Conservation (phyloP, 352 stramenopile genomes). For the Phytophthora sojae region DNA sequence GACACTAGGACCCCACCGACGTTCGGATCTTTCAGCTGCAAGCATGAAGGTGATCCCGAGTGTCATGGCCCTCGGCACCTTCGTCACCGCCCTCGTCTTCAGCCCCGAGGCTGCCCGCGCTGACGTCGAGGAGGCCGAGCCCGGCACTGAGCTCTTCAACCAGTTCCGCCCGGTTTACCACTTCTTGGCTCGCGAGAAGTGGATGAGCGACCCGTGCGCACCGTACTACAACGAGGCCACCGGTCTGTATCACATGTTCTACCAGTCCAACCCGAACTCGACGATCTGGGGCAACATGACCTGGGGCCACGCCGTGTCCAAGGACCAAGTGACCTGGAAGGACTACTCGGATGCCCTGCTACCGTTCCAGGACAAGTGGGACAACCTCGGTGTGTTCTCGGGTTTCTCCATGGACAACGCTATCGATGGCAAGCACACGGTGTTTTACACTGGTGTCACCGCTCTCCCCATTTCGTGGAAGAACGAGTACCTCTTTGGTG, state of each 20-base stretch:
- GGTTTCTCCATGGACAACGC: constrained; percentile 57
- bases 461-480: constrained; percentile 55
- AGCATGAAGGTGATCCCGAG: constrained; percentile 17
- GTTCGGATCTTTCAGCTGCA: not conserved
- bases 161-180: constrained; percentile 71
- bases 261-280: constrained; percentile 61
- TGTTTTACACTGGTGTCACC: constrained; percentile 62
- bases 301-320: constrained; percentile 68
- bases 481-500: constrained; percentile 50
- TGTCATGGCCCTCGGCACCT: constrained; percentile 21
- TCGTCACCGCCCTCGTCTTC: constrained; percentile 22
- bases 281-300: constrained; percentile 69
- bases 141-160: constrained; percentile 41
- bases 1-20: too few relatives aligned
- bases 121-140: constrained; percentile 13
- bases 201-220: constrained; percentile 44
- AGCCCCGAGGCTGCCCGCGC: constrained; percentile 16
- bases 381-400: constrained; percentile 70
- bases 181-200: constrained; percentile 68
- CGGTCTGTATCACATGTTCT: constrained; percentile 74
- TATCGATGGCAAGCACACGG: constrained; percentile 59
- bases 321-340: constrained; percentile 69
- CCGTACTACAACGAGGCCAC: constrained; percentile 64
- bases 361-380: constrained; percentile 57
- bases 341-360: constrained; percentile 64